Evolutionary conservation across 768 basidiomycete species (phyloP).

Genomic region (Podaxis sp.): DNA sequence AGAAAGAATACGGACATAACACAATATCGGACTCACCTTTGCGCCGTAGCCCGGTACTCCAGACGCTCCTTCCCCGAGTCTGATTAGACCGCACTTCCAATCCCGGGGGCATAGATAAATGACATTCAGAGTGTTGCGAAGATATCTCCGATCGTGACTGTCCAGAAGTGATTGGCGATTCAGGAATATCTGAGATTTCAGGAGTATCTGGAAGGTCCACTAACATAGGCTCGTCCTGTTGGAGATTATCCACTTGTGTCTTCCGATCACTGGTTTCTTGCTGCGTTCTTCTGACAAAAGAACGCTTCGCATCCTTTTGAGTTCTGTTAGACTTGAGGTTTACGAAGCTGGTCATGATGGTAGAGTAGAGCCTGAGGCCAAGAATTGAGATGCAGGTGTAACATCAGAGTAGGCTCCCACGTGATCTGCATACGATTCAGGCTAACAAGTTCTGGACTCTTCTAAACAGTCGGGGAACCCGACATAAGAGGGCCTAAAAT

Average conservation of each 20-base stretch:
- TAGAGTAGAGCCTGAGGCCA: neutral
- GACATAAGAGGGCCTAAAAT: no score
- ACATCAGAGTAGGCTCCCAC: no score
- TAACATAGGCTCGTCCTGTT: constrained; percentile 7
- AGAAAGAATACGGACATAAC: no score
- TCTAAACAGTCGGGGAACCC: no score
- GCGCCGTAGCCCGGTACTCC: constrained; percentile 20
- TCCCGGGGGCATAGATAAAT: constrained; percentile 21
- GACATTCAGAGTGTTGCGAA: constrained; percentile 15
- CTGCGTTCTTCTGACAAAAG: constrained; percentile 22
- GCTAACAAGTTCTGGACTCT: no score
- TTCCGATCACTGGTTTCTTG: neutral
- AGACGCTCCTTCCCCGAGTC: constrained; percentile 26
- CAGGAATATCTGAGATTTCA: neutral
- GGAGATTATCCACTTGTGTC: neutral
- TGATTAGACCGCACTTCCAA: constrained; percentile 21
- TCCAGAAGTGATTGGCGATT: constrained; percentile 12
- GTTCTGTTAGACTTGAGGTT: constrained; percentile 32
- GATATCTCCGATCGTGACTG: neutral
- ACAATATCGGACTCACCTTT: constrained; percentile 21
- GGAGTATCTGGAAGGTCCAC: constrained; percentile 15
- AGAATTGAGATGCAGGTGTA: no score
- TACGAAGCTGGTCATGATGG: constrained; percentile 35
- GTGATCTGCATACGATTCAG: no score
- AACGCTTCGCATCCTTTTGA: constrained; percentile 27